Evolutionary conservation across 257 asterid species (phyloP), one percentile per base, ranked within the genome.

Genomic region (Leptodermis oblonga): DNA sequence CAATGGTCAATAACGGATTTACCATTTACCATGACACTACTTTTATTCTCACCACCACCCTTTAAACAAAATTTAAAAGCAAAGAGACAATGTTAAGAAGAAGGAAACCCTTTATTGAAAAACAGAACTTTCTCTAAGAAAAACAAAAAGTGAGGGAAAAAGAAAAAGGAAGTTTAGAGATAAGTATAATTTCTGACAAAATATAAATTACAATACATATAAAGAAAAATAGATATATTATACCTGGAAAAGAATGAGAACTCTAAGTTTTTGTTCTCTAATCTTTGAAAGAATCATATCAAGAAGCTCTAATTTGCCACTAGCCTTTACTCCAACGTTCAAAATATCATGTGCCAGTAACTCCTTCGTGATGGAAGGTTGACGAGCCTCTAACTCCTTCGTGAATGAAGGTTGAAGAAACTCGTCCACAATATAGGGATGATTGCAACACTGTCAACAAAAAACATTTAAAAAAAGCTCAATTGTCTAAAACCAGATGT

Each of bases 221-320:
- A 11, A 23, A 78, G 49, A 64, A 17, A 53, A 62, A 15, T 37
- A 64, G 54, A 43, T 46, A 67, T 28, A n/a, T 34, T 43, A 56
- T 81, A 90, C 99, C 99, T 93, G 97, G 80, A 75, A 87, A 78
- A 93, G 87, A 78, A 93, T 56, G 59, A 93, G 78, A 46, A 86
- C 95, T 77, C 75, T 82, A 71, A 82, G 81, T 45, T 86, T 88
- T 55, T 63, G 90, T 68, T 61, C 39, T 78, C 77, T 80, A 53
- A 85, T 76, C 82, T 87, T 96, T 18, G 82, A 37, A 17, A 93
- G 97, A 80, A 90, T 90, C 78, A 42, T 62, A 72, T 90, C 87
- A 72, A 93, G 92, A 77, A 87, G 85, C 66, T 82, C 86, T 54
- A 93, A 67, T 82, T 93, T 93, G 68, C 96, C 99, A 81, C 97